phyloP scores from a whole-genome alignment of 495 filamentous ascomycete species.

The Penicillium ochrochloron region DNA sequence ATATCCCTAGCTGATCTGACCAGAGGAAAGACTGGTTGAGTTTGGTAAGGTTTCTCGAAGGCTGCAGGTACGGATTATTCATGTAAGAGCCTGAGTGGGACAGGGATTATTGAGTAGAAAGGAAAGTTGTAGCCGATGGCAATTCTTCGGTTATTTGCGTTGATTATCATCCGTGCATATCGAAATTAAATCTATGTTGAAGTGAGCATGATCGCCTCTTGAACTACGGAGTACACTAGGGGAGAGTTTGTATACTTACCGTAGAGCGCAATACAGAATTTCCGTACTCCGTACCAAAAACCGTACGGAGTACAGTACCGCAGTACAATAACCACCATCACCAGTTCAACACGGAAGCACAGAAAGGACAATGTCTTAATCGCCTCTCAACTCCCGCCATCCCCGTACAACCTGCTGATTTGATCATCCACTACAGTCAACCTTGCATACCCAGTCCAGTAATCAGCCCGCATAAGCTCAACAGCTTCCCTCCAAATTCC shows the following conservation, averaged over 20 bases:
- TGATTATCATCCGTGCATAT: constrained; percentile 4
- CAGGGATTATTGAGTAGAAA: not conserved
- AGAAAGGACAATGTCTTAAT: not conserved
- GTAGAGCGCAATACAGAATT: not conserved
- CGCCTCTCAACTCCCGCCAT: constrained; percentile 4
- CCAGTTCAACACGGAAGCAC: constrained; percentile 1
- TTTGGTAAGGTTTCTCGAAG: not conserved
- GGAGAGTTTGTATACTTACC: not conserved
- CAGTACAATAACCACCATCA: not conserved
- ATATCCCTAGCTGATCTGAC: not conserved
- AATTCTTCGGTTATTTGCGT: not conserved
- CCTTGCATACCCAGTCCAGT: constrained; percentile 1
- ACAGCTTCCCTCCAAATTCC: not conserved
- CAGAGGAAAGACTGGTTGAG: not conserved
- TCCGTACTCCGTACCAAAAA: not conserved
- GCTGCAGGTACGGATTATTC: not conserved
- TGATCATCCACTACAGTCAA: not conserved
- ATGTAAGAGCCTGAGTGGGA: not conserved
- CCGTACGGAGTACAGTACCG: constrained; percentile 2
- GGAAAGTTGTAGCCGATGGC: not conserved
- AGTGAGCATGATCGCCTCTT: not conserved
- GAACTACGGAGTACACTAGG: not conserved
- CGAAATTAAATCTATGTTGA: not conserved
- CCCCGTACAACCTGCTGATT: not conserved
- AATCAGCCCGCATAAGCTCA: not conserved